Base-by-base conservation (phyloP, 768 basidiomycete genomes). In the Calocera cornea region DNA sequence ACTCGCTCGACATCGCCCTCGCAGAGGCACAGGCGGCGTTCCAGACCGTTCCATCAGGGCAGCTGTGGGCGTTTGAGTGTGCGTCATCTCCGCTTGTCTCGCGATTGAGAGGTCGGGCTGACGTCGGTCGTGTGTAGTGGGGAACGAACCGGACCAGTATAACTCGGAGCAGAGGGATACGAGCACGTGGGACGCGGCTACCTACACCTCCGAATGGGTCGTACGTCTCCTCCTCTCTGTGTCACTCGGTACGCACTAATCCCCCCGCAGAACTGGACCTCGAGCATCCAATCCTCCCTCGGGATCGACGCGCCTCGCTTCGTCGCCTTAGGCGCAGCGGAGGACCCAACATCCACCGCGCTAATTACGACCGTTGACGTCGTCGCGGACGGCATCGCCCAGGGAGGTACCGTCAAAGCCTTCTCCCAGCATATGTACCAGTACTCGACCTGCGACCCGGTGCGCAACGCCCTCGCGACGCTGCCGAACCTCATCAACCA, bases 311-410 rank as follows among this genome's bases (percentile, higher is more conserved):
- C 47, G 1, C 65, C 68, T n/a, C 68, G 70, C 31, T 74, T 72
- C 65, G 73, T 72, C 64, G 72, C 73, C 1, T 71, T 71, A 10
- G 68, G 70, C 33, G 71, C 73, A 60, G 75, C 71, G 1, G 70
- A 70, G 34, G 75, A 75, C 54, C 76, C 75, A 7, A 73, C 73
- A 8, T 67, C 72, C 0, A 60, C 70, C 0, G 75, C 73, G 1
- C 64, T 69, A 7, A 72, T 76, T 69, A 76, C 75, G 11, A 74
- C 74, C 1, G 69, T 79, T 50, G 77, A 79, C 1, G 70, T 80
- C n/a, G 74, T 80, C 22, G 78, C 78, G 19, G 79, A 79, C 70
- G 78, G 77, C 44, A 80, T 79, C 19, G 22, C 36, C n/a, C 3
- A 34, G 34, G 64, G 38, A 2, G 27, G 14, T 34, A 38, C 34